Conservation (phyloP, 768 basidiomycete species). For the Boletus vinaceobasis region DNA sequence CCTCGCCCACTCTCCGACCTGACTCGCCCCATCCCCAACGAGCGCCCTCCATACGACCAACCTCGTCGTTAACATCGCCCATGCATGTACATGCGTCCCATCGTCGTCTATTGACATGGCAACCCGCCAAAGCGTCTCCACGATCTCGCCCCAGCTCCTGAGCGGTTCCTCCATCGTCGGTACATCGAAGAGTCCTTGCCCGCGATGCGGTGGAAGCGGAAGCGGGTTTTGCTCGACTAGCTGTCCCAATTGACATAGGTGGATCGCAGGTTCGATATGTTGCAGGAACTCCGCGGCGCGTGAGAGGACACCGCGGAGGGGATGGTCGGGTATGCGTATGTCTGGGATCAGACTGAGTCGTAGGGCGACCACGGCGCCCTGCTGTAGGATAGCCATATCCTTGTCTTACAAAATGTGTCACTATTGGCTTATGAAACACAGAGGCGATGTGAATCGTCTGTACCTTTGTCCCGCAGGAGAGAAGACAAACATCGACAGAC, state of each 20-base stretch:
- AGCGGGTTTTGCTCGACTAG: background rate
- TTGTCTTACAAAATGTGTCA: conserved; percentile 9
- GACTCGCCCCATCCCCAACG: conserved; percentile 35
- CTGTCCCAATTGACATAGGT: background rate
- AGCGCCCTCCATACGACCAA: conserved; percentile 15
- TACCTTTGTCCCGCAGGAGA: conserved; percentile 17
- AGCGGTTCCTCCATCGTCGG: conserved; percentile 28
- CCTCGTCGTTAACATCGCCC: background rate
- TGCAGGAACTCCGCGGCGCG: conserved; percentile 28
- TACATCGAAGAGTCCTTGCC: conserved; percentile 37
- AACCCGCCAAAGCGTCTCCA: conserved; percentile 45
- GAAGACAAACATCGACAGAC: conserved; percentile 49
- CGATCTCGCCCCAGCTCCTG: conserved; percentile 45
- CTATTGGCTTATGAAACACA: background rate
- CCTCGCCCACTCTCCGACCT: conserved; percentile 57
- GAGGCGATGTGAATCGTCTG: background rate
- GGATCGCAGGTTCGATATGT: conserved; percentile 23
- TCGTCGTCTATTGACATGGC: conserved; percentile 17
- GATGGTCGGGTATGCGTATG: conserved; percentile 14
- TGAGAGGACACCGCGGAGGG: conserved; percentile 33
- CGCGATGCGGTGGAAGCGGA: conserved; percentile 32
- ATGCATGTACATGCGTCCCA: background rate
- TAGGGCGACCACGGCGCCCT: conserved; percentile 32
- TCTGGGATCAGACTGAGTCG: conserved; percentile 37
- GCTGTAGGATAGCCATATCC: conserved; percentile 15